Evolutionary conservation across 2,329 filamentous ascomycete genomes (phyloP).

Genomic region (Bipolaris cookei): DNA sequence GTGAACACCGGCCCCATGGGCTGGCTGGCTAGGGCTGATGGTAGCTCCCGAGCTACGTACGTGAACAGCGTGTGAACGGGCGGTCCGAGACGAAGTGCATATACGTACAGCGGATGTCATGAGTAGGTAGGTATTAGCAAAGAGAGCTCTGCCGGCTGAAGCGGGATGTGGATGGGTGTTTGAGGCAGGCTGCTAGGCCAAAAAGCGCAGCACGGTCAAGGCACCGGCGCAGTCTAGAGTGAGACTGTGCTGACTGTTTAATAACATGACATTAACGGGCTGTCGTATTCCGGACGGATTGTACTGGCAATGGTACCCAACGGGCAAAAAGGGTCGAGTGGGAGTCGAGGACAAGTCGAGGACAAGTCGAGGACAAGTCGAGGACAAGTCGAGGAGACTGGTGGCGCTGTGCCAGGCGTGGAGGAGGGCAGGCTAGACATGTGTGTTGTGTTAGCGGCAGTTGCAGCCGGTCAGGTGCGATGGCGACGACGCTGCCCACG

Average conservation of each 20-base stretch:
- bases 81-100: background rate
- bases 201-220: background rate
- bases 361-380: background rate
- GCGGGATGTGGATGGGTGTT: background rate
- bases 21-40: background rate
- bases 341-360: background rate
- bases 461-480: conserved; percentile 10
- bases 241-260: conserved; percentile 1
- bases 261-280: background rate
- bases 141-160: conserved; percentile 5
- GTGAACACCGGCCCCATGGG: background rate
- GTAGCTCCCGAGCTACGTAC: background rate
- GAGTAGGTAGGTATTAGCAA: conserved; percentile 2
- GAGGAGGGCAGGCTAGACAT: conserved; percentile 1
- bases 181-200: background rate
- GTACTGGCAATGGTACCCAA: background rate
- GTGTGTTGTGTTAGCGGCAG: conserved; percentile 6
- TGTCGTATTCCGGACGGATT: background rate
- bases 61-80: background rate
- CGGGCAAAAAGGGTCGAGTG: background rate
- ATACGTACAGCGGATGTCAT: background rate
- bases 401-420: background rate
- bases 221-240: background rate
- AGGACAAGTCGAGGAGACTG: background rate
- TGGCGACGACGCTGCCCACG: background rate